Evolutionary conservation across 345 rosid genomes (phyloP), one percentile per base, ranked within the genome.

Genomic region (Salix brachista): DNA sequence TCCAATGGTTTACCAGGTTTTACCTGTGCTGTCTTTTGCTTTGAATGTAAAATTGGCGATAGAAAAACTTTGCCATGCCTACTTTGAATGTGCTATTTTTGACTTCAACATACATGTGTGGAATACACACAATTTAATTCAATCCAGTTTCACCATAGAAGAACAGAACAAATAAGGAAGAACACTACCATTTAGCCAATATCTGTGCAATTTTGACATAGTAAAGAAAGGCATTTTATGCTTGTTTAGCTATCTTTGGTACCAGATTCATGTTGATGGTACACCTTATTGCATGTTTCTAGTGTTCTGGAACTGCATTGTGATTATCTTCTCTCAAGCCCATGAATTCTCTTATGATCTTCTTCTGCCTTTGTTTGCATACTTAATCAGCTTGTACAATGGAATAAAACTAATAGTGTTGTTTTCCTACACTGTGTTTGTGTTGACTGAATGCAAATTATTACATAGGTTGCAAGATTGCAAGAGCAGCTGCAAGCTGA

Each of bases 401-500:
- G 50, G 70, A 72, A 30, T 46, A 65, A 65, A 44, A 39, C 26
- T 56, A 66, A 39, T 58, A 44, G 60, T 8, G 12, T 23, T 30
- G 36, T 25, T 56, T 12, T 73, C 4, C 7, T 25, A 0, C 71
- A 30, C 36, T 70, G 34, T 42, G 65, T 79, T 48, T 70, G 8
- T 70, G 8, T n/a, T 84, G n/a, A 79, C 72, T 79, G 62, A 23
- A 58, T 60, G 60, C 74, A 61, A 61, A 70, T 87, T 69, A 80
- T 54, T 73, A 21, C 84, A 61, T 78, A 93, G 99, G 98, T 96
- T 8, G 88, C 97, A 71, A 88, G 98, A 86, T 86, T 96, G 86
- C 99, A 93, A 86, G 99, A 96, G 87, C 98, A 96, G 89, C 86
- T 96, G 83, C 99, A 96, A 86, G 98, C 99, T 8, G 98, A 96